Base-by-base conservation (phyloP, 345 rosid species). In the Lagerstroemia speciosa region DNA sequence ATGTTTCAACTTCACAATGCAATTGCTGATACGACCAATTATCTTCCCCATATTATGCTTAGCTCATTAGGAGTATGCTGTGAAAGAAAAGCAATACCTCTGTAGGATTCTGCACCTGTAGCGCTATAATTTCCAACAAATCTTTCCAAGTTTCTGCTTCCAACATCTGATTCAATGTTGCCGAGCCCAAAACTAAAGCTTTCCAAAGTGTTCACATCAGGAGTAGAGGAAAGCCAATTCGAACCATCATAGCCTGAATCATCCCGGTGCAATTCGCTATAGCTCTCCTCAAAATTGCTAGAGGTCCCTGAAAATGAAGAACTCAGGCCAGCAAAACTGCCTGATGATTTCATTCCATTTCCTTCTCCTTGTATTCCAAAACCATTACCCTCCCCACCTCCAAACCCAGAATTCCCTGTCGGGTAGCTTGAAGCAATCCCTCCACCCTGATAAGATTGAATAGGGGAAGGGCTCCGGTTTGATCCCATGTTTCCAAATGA, bases 41-140 rank as follows among this genome's bases (percentile, higher is more conserved):
- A 24, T 24, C 30, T 55, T 55, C 26, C 8, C 61, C 26, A 55
- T 24, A 20, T 52, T 22, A 20, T 38, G 43, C 43, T 38, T 38
- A n/a, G n/a, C n/a, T n/a, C n/a, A n/a, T n/a, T n/a, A n/a, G n/a
- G n/a, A n/a, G n/a, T n/a, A n/a, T n/a, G n/a, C n/a, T n/a, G n/a
- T n/a, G n/a, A n/a, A n/a, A n/a, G n/a, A n/a, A n/a, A n/a, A n/a
- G n/a, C n/a, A n/a, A n/a, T n/a, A n/a, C n/a, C n/a, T n/a, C n/a
- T n/a, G n/a, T n/a, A n/a, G n/a, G 78, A 71, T 86, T 36, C 38
- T 36, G 7, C 8, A 36, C 38, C 1, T 36, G 8, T 77, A 74
- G 77, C 90, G 76, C 72, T 83, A 82, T 90, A 93, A 80, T 79
- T 87, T 75, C 92, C 86, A n/a, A 82, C 78, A 77, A 80, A 90